Conservation (phyloP, 768 basidiomycete genomes). For the Filobasidium wieringae region DNA sequence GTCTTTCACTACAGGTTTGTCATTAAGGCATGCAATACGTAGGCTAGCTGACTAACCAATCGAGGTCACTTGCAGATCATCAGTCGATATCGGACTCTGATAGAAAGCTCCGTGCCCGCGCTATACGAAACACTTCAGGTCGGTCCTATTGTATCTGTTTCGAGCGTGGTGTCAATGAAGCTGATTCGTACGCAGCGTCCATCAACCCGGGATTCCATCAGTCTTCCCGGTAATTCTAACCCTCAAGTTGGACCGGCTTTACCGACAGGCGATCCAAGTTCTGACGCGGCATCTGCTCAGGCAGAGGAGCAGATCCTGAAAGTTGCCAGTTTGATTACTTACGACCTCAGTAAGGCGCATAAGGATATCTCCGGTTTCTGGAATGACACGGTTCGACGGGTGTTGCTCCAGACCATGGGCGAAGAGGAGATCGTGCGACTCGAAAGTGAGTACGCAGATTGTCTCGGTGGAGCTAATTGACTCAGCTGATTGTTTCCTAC, state of each 20-base stretch:
- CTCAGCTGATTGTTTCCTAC: not conserved
- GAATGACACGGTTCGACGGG: conserved; percentile 53
- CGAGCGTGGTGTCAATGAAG: not conserved
- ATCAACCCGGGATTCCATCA: not conserved
- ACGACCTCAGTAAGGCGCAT: conserved; percentile 56
- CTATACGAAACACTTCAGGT: conserved; percentile 4
- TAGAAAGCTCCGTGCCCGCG: conserved; percentile 46
- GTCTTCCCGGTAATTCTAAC: not conserved
- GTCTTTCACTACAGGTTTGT: conserved; percentile 69
- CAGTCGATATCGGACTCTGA: conserved; percentile 66
- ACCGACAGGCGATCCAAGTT: conserved; percentile 21
- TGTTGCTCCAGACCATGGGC: conserved; percentile 43
- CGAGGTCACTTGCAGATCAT: conserved; percentile 48
- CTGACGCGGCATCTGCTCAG: conserved; percentile 35
- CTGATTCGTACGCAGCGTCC: not conserved
- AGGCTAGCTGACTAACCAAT: not conserved
- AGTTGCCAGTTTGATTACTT: conserved; percentile 55
- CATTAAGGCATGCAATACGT: not conserved
- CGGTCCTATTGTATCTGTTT: not conserved
- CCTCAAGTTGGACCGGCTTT: conserved; percentile 6
- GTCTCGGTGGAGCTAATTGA: not conserved
- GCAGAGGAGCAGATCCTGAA: conserved; percentile 54
- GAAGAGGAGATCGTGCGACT: conserved; percentile 6
- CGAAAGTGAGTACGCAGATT: conserved; percentile 46
- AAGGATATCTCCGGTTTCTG: conserved; percentile 51